Base-by-base conservation (phyloP, 2,329 filamentous ascomycete species). In the Trichophyton benhamiae region DNA sequence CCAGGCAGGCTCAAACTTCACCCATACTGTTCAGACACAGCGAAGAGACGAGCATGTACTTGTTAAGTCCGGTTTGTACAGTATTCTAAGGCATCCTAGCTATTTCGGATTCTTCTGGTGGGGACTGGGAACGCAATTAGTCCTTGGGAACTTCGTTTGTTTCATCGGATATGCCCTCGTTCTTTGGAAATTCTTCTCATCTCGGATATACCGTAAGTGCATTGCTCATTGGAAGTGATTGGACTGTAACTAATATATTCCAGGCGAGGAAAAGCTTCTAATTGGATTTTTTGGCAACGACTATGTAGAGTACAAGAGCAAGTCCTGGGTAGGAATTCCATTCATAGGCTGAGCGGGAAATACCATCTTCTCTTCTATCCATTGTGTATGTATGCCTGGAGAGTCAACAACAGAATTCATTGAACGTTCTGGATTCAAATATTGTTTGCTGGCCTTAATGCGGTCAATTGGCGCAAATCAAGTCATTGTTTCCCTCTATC, bases 31-130 rank as follows among this genome's bases (percentile, higher is more conserved):
- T 7, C 89, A 94, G 74, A 83, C 76, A 52, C 74, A 82, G 65
- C 83, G 79, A 64, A 87, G 85, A 68, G 81, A 84, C 3, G 84
- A 83, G 0, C 94, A 99, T 73, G 79, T 79, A 55, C 81, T 99
- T n/a, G 88, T 99, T 2, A 95, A 87, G 0, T 79, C 78, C 30
- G 94, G 94, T 0, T 77, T 97, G 38, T 99, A 97, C 73, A 77
- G 78, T 6, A 73, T 82, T 52, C 77, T 95, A 59, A 80, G 94
- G 25, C 94, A 99, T 74, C 94, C 94, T 11, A 88, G 87, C 63
- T 99, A 99, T 75, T 96, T 97, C 77, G 94, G 92, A 2, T 99
- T 96, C 78, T 99, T 96, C 75, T 97, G 91, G 85, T 99, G 92
- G 92, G 90, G 89, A 0, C 70, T 97, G n/a, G 94, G 94, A 3